Evolutionary conservation across 2,329 filamentous ascomycete species (phyloP), one percentile per base, ranked within the genome.

Genomic region (Fusarium protoensiforme): DNA sequence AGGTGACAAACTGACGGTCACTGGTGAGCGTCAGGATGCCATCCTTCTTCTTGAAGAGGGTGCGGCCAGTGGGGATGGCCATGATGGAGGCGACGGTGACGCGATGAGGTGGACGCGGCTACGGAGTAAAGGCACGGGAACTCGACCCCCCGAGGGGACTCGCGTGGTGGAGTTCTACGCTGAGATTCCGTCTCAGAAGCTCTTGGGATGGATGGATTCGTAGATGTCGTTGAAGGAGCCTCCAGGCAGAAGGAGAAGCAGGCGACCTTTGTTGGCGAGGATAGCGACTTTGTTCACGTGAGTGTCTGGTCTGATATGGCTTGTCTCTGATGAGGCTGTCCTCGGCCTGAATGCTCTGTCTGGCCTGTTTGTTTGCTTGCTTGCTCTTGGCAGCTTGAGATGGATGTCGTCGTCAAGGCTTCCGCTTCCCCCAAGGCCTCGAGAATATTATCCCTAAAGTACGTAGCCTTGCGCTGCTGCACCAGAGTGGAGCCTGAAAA

Each of bases 11-110:
- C 78, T 89, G 90, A 78, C 90, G 88, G 82, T 98, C 94, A 65
- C 88, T 85, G 18, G 93, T 91, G 76, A 98, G 87, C 29, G 91
- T 90, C 78, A 99, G 85, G 69, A 90, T 90, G 81, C 96, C 96
- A 86, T 98, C 94, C 83, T 97, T 96, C 87, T 98, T 99, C 85
- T 98, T 98, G 88, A 96, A 98, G 67, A 92, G 87, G 61, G 93
- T 92, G 72, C 89, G 90, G 68, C 92, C 94, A 76, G 86, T 88
- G 61, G 90, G 90, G 71, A 87, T 82, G 31, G 88, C 84, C 90
- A 92, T 92, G 53, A 61, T 77, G 67, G 39, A 31, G 22, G 33
- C 22, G 62, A 62, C 5, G 56, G 35, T 29, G 48, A 63, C 36
- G 43, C 41, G 63, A 57, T 16, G 33, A 20, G 22, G 14, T 39